Evolutionary conservation across 2,329 filamentous ascomycete species (phyloP).

Genomic region (Calonectria pteridis): DNA sequence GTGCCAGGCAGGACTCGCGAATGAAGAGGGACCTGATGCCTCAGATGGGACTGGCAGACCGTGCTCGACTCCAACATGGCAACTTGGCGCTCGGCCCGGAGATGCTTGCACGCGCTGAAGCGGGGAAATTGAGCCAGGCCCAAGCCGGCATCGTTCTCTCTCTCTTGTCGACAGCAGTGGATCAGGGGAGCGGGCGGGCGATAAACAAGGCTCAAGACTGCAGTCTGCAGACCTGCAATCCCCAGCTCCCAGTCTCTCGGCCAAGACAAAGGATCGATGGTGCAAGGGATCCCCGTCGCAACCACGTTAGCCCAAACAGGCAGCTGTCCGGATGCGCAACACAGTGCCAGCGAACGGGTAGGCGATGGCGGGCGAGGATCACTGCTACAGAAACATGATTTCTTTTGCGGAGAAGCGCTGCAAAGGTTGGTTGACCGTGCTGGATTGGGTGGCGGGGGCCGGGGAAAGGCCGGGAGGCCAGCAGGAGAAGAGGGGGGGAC

Average conservation of each 20-base stretch:
- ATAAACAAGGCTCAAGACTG: slow-evolving; percentile 7
- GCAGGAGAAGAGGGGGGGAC: slow-evolving; percentile 1
- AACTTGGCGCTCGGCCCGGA: slow-evolving; percentile 39
- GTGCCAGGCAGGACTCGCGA: slow-evolving; percentile 41
- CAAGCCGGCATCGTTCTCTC: slow-evolving; percentile 31
- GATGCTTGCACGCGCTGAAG: slow-evolving; percentile 33
- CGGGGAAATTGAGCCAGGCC: slow-evolving; percentile 40
- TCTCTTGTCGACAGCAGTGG: slow-evolving; percentile 26
- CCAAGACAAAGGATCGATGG: slow-evolving; percentile 27
- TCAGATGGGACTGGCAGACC: slow-evolving; percentile 42
- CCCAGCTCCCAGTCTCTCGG: slow-evolving; percentile 20
- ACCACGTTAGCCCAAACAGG: slow-evolving; percentile 40
- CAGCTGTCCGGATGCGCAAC: slow-evolving; percentile 39
- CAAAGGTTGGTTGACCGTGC: slow-evolving; percentile 28
- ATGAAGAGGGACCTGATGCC: slow-evolving; percentile 42
- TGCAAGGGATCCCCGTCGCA: slow-evolving; percentile 28
- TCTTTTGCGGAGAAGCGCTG: slow-evolving; percentile 4
- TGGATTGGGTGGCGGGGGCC: slow-evolving; percentile 31
- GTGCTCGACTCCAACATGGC: slow-evolving; percentile 28
- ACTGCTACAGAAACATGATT: slow-evolving; percentile 23
- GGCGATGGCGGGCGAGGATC: slow-evolving; percentile 19
- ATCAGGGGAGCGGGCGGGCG: slow-evolving; percentile 13
- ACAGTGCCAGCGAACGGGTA: slow-evolving; percentile 36
- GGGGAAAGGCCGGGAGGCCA: slow-evolving; percentile 1
- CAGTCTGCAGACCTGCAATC: slow-evolving; percentile 8